Evolutionary conservation across 176 grass and related monocot species (phyloP), one percentile per base, ranked within the genome.

Genomic region (Sorghum bicolor): DNA sequence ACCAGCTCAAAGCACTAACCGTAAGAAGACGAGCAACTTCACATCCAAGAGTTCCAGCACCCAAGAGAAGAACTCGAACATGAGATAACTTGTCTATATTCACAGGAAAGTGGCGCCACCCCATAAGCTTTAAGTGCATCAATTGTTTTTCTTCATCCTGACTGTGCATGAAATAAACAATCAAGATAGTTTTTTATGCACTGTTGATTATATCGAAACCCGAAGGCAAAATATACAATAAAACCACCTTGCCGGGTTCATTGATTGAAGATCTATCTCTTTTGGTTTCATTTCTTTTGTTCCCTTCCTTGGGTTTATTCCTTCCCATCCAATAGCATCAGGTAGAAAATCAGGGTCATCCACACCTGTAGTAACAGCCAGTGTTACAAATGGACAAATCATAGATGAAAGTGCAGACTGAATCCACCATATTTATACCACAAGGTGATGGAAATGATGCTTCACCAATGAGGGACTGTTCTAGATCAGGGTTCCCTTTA

Each of bases 61-160:
- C 96, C 77, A 98, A 80, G 6, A 98, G 67, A 74, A 98, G 89
- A 82, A 93, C 94, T 72, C 64, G 80, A 68, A 80, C 39, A 67
- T 60, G 14, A 60, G 90, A 77, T 78, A 98, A 62, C n/a, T 84
- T 87, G 29, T 83, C 83, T 77, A 98, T 75, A 88, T 90, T 60
- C 29, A 98, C 94, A 75, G 96, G 93, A 75, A 98, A 88, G 57
- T 92, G 92, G 45, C 96, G 93, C 96, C 96, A 98, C 72, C 93
- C 94, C 96, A 98, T 98, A 82, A 98, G 90, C 83, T 98, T 98
- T 67, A 98, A 93, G 84, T 98, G 94, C 84, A 98, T 87, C 53
- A 95, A 68, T 45, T 94, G 92, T 76, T 94, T 87, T 81, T 92
- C 85, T 25, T 89, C 81, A 52, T 84, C 85, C 70, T 87, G 85